Base-by-base conservation (phyloP, 1,284 basidiomycete genomes). In the Amylostereum chailletii region DNA sequence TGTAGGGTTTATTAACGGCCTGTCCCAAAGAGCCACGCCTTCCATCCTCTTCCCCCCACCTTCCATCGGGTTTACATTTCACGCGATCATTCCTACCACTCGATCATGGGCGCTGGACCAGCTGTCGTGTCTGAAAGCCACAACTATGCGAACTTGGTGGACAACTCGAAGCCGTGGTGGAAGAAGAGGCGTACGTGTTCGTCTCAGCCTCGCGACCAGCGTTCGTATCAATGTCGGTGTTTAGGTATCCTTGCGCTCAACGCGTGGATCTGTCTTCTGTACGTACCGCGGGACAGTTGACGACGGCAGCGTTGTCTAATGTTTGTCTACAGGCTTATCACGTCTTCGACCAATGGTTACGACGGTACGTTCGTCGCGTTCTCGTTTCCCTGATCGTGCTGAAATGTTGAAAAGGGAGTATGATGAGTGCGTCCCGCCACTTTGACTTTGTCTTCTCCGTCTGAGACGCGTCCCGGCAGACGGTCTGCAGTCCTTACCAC, bases 301-400 rank as follows among this genome's bases (percentile, higher is more conserved):
- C 5, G 30, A 9, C 31, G 31, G 37, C 41, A 5, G 45, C 11
- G 38, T 1, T 29, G 26, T 42, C 27, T 9, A 7, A 37, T 42
- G 26, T 8, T 42, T 47, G 42, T 47, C 1, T 42, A 5, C 51
- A 82, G 81, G 42, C 74, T 86, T 44, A 84, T 86, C 58, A 84
- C 83, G 5, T 84, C 83, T 2, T 81, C 80, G 10, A 85, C 81
- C 50, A 84, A 82, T 58, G 83, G 83, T 43, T 87, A 83, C 56
- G 84, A 86, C 62, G 81, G 63, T 53, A 34, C 8, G 53, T 39
- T 38, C 3, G 6, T 26, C 19, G 26, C 41, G 34, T 27, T 32
- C 30, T 10, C 31, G 2, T 43, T 10, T 19, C n/a, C 34, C 46
- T 42, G 32, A 41, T 36, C 26, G 32, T n/a, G 34, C 32, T 45